Conservation (phyloP, 257 asterid species). For the Coffea eugenioides region DNA sequence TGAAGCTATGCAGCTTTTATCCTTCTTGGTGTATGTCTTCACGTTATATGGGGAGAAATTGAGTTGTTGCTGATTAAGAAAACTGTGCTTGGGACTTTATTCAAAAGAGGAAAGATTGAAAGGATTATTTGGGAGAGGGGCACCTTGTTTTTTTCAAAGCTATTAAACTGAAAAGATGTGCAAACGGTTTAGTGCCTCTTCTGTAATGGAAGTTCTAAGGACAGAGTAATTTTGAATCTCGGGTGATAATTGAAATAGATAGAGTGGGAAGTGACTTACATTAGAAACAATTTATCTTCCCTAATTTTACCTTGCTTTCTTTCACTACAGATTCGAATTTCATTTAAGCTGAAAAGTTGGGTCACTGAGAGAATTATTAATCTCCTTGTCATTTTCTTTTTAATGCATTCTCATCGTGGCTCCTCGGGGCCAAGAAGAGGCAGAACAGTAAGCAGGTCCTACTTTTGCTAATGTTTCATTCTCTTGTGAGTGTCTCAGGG, state of each 20-base stretch:
- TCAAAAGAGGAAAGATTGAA: neutral
- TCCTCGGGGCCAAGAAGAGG: neutral
- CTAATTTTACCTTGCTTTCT: neutral
- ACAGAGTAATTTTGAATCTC: neutral
- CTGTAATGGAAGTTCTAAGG: neutral
- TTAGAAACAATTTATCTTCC: neutral
- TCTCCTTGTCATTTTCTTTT: neutral
- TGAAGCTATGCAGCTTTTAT: neutral
- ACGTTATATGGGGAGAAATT: neutral
- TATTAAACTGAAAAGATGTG: neutral
- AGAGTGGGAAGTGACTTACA: neutral
- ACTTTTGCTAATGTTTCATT: neutral
- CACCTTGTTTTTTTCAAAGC: neutral
- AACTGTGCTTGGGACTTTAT: neutral
- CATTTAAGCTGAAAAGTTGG: neutral
- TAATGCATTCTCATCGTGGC: neutral
- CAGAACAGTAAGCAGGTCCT: neutral
- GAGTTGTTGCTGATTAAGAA: neutral
- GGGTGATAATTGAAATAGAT: neutral
- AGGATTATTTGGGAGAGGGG: neutral
- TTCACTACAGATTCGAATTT: neutral
- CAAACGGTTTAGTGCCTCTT: neutral
- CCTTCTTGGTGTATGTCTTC: neutral
- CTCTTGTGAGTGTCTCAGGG: neutral
- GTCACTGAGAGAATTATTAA: neutral